phyloP scores from a whole-genome alignment of 176 grass and related monocot genomes.

The Oryza meyeriana region DNA sequence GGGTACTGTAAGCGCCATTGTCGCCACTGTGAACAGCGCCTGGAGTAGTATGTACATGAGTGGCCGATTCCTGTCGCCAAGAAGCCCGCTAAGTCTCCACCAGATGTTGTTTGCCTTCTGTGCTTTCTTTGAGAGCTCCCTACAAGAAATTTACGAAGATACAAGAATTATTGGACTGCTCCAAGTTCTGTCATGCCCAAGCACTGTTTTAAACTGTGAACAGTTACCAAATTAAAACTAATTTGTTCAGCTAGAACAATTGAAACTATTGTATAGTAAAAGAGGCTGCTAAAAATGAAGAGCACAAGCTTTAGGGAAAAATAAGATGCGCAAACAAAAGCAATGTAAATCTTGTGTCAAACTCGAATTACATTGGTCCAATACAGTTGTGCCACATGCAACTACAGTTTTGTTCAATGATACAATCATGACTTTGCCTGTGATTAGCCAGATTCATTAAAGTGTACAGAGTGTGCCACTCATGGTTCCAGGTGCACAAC shows the following conservation, averaged over 20 bases:
- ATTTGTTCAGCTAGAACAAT: neutral
- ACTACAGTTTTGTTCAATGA: neutral
- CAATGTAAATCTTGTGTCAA: neutral
- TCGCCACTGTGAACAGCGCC: constrained; percentile 75
- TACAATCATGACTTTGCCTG: neutral
- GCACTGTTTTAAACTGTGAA: neutral
- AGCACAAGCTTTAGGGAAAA: neutral
- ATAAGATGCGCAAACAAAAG: neutral
- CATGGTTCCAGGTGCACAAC: neutral
- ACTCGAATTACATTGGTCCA: neutral
- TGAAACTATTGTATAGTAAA: neutral
- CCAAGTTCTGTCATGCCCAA: neutral
- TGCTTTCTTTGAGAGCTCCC: constrained; percentile 97
- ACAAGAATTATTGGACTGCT: neutral
- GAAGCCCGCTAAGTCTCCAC: constrained; percentile 87
- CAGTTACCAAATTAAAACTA: neutral
- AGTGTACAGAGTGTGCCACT: neutral
- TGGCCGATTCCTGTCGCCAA: constrained; percentile 83
- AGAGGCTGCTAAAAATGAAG: neutral
- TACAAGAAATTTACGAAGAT: constrained; percentile 24
- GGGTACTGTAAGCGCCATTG: constrained; percentile 75
- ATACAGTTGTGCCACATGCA: neutral
- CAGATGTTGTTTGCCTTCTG: constrained; percentile 98
- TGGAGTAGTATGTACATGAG: constrained; percentile 93
- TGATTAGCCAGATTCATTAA: neutral